Conservation (phyloP, 495 filamentous ascomycete species). For the Penicillium samsonianum region DNA sequence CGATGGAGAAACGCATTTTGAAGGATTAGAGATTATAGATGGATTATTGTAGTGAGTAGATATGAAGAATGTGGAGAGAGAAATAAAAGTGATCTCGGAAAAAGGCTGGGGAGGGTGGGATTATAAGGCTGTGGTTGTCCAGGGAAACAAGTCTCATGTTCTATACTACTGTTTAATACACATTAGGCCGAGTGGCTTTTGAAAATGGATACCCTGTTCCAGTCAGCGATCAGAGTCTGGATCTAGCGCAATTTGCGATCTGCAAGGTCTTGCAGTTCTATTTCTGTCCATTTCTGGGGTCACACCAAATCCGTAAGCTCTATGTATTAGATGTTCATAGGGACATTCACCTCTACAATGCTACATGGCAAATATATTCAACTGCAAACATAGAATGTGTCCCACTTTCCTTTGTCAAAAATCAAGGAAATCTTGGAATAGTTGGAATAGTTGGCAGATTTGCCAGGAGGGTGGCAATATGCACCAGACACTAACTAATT, state of each 20-base stretch:
- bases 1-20: constrained; percentile 45
- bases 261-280: constrained; percentile 32
- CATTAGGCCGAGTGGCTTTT: constrained; percentile 11
- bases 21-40: constrained; percentile 8
- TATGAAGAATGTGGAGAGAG: constrained; percentile 8
- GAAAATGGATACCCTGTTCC: constrained; percentile 8
- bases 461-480: constrained; percentile 8
- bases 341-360: background rate
- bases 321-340: background rate
- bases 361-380: background rate
- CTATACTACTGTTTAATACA: constrained; percentile 10
- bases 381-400: background rate
- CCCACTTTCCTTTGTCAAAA: no score
- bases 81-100: constrained; percentile 1
- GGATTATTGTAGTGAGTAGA: constrained; percentile 5
- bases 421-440: background rate
- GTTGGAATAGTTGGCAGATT: background rate
- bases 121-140: constrained; percentile 18
- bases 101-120: constrained; percentile 2
- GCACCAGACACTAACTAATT: constrained; percentile 8
- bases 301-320: constrained; percentile 29
- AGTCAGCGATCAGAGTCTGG: constrained; percentile 10
- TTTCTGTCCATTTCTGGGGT: constrained; percentile 33
- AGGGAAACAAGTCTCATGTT: constrained; percentile 21
- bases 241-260: constrained; percentile 23